Evolutionary conservation across 768 basidiomycete species (phyloP).

Genomic region (Tylopilus cervinicoccineus): DNA sequence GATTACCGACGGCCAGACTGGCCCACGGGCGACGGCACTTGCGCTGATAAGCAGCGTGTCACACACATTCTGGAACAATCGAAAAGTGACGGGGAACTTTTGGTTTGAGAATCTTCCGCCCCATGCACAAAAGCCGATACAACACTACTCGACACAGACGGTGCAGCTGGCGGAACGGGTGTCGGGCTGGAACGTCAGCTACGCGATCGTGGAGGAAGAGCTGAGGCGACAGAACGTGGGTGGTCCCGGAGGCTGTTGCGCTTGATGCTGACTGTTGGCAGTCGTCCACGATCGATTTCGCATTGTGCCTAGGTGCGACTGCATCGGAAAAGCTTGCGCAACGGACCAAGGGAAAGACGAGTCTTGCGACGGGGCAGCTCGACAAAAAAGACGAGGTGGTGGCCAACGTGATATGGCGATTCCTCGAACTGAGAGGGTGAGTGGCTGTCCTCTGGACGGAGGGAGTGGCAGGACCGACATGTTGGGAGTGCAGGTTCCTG

Average conservation of each 20-base stretch:
- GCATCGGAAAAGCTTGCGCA: slow-evolving; percentile 72
- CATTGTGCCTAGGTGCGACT: slow-evolving; percentile 90
- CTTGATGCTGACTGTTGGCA: slow-evolving; percentile 34
- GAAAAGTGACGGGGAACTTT: slow-evolving; percentile 68
- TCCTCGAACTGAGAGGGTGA: slow-evolving; percentile 93
- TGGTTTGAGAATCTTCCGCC: slow-evolving; percentile 64
- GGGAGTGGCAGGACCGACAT: slow-evolving; percentile 3
- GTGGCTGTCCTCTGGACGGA: slow-evolving; percentile 7
- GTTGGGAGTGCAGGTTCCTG: slow-evolving; percentile 62
- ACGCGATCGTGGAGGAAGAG: slow-evolving; percentile 86
- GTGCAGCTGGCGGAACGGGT: slow-evolving; percentile 86
- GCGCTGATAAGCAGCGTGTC: slow-evolving; percentile 81
- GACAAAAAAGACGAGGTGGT: slow-evolving; percentile 99
- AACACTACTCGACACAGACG: slow-evolving; percentile 76
- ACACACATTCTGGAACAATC: slow-evolving; percentile 76
- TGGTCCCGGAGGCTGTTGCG: slow-evolving; percentile 21
- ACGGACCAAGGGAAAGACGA: slow-evolving; percentile 73
- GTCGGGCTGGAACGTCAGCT: slow-evolving; percentile 84
- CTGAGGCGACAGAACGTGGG: slow-evolving; percentile 93
- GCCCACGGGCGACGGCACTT: slow-evolving; percentile 86
- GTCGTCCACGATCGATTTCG: slow-evolving; percentile 98
- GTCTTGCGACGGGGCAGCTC: slow-evolving; percentile 43
- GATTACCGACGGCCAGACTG: slow-evolving; percentile 91
- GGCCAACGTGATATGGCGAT: slow-evolving; percentile 97
- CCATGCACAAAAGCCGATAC: slow-evolving; percentile 52